Evolutionary conservation across 768 basidiomycete genomes (phyloP).

Genomic region (Gyrodon lividus): DNA sequence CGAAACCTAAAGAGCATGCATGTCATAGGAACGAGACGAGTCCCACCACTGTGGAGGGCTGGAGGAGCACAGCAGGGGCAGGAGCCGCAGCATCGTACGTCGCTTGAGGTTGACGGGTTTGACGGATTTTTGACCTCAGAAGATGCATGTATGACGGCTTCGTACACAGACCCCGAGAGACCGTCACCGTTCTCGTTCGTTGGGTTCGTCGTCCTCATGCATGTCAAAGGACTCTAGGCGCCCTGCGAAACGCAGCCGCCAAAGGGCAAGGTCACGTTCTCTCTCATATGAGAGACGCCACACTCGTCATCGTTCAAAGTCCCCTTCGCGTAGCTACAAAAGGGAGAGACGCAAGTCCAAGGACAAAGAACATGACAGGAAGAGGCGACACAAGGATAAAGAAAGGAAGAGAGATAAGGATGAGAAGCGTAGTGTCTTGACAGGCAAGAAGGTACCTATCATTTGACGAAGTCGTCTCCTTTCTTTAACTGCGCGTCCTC

Average conservation of each 20-base stretch:
- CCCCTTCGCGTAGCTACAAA: conserved; percentile 30
- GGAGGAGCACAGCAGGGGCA: conserved; percentile 4
- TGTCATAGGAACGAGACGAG: conserved; percentile 9
- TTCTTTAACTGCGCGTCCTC: background rate
- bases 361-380: conserved; percentile 33
- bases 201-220: conserved; percentile 14
- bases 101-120: background rate
- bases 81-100: conserved; percentile 33
- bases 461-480: background rate
- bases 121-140: conserved; percentile 23
- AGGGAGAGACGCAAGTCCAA: conserved; percentile 24
- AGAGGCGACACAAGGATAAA: conserved; percentile 37
- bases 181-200: conserved; percentile 19
- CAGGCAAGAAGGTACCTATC: conserved; percentile 55
- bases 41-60: conserved; percentile 3
- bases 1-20: background rate
- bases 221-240: conserved; percentile 9
- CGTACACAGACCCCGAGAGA: conserved; percentile 21
- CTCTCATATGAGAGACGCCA: conserved; percentile 17
- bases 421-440: conserved; percentile 54
- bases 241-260: conserved; percentile 14
- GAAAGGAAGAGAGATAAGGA: conserved; percentile 40
- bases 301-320: conserved; percentile 19
- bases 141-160: conserved; percentile 21
- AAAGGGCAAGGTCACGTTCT: conserved; percentile 22